Base-by-base conservation (phyloP, 1,139 yeast species). In the Yamadazyma buinensis region DNA sequence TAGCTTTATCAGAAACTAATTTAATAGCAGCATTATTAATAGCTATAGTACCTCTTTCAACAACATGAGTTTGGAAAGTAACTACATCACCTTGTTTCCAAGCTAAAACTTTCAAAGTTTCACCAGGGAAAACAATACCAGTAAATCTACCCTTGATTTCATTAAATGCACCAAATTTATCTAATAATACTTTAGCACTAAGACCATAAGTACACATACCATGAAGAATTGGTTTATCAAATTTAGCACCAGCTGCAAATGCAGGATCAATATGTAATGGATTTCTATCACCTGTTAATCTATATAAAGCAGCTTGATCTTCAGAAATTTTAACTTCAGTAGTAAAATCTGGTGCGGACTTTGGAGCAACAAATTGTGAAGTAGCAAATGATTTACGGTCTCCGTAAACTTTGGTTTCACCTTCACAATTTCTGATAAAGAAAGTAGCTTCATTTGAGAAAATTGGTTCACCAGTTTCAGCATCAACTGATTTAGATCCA, bases 111-210 rank as follows among this genome's bases (percentile, higher is more conserved):
- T 73, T 75, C 58, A 92, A 72, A 22, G 87, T 83, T 64, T 92
- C 97, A 51, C 97, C 98, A n/a, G 97, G 97, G 77, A 77, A 88
- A 28, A 92, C 97, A 53, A 85, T 81, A 52, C 92, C 92, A 23
- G 95, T 77, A 59, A 92, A 92, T 57, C 97, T 80, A 24, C 79
- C 95, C 71, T 92, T 92, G 59, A 88, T 75, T 67, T 88, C 96
- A 54, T 75, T 75, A 61, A 84, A 85, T 30, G 75, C 71, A 39
- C 97, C 97, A 61, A 64, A 92, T 54, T 84, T 73, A 51, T 88
- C 95, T 52, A 74, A 72, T 50, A 92, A 71, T 12, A 77, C 76
- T 61, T 88, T 86, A 27, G 83, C 84, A 33, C 86, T 67, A 47
- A 88, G 76, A 43, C 97, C 97, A 59, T 86, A 79, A 30, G 88